Evolutionary conservation across 345 rosid species (phyloP), one percentile per base, ranked within the genome.

Genomic region (Turnera subulata): DNA sequence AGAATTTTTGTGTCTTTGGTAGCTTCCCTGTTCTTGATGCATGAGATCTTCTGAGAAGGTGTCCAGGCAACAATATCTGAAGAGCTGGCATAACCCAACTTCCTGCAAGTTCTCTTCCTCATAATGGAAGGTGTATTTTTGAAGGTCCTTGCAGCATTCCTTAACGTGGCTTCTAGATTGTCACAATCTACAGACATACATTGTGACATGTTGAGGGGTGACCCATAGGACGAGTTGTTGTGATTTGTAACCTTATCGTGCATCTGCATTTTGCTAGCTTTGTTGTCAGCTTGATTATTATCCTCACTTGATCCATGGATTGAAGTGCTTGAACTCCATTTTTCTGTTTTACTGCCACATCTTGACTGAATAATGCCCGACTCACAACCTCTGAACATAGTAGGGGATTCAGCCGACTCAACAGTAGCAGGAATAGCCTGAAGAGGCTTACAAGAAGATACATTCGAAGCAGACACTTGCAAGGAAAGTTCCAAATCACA

Each of bases 91-190:
- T 15, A 1, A 0, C 59, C 59, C 14, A 48, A 19, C 46, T 42
- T 49, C 21, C 26, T 56, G 55, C 6, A 59, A 33, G 48, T 17
- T 45, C 71, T 38, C 58, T 53, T 66, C 53, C 71, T 45, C 20
- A 59, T 59, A 22, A 66, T 66, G 12, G 71, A 66, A 38, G 71
- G 71, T 9, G 55, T 66, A 21, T 66, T 59, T 47, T 53, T 53
- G 18, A 66, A 66, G 14, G 71, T 52, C 60, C 64, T 66, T 17
- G 71, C 71, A 10, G 59, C 52, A 17, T 53, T 53, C 65, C 65
- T 66, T 40, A 66, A 46, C 37, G 53, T 53, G 11, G 64, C 46
- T 66, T 46, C 64, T 13, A 60, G 64, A 59, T 55, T 59, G 32
- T 14, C 25, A 46, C 17, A 33, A 45, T 37, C 40, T n/a, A 32